Base-by-base conservation (phyloP, 306 rosid genomes). In the Begonia fuchsioides region DNA sequence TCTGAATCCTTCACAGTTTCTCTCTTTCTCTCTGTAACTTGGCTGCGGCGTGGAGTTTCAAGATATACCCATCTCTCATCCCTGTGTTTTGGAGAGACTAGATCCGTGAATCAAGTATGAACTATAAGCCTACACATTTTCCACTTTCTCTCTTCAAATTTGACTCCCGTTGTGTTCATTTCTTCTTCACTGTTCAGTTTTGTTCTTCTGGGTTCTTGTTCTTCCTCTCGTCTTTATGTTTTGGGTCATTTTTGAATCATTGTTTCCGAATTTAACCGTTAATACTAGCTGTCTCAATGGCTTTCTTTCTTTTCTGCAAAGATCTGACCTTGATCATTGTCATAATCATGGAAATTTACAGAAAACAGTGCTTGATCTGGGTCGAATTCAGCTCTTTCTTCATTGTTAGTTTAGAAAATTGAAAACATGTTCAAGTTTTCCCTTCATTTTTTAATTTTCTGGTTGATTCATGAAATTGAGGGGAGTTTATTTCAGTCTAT, bases 351-450 rank as follows among this genome's bases (percentile, higher is more conserved):
- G 7, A 26, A 26, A 26, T 26, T 26, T 26, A 26, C 32, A 26
- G 3, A 26, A 26, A 26, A 26, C 35, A 26, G 35, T 26, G 35
- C 35, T 26, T 26, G 35, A 26, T 26, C 35, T 26, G 35, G 35
- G 35, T 26, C 7, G 35, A 26, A 26, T 26, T 26, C 7, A 26
- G 35, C 35, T 39, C 38, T 47, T 47, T 51, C 17, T 40, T 17
- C 11, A 49, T 32, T 12, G 58, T 20, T 38, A 19, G 20, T 50
- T 9, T 17, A 55, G 9, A 13, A 19, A 38, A 15, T 7, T 39
- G 38, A 41, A 41, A 41, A 41, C n/a, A n/a, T n/a, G n/a, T n/a
- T n/a, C n/a, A n/a, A 51, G 41, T 26, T 26, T 15, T 62, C 62
- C 63, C 52, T 56, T 26, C 17, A 32, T 47, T 26, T 26, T 8